Evolutionary conservation across 2,329 filamentous ascomycete genomes (phyloP).

Genomic region (Penicillium sclerotiorum): DNA sequence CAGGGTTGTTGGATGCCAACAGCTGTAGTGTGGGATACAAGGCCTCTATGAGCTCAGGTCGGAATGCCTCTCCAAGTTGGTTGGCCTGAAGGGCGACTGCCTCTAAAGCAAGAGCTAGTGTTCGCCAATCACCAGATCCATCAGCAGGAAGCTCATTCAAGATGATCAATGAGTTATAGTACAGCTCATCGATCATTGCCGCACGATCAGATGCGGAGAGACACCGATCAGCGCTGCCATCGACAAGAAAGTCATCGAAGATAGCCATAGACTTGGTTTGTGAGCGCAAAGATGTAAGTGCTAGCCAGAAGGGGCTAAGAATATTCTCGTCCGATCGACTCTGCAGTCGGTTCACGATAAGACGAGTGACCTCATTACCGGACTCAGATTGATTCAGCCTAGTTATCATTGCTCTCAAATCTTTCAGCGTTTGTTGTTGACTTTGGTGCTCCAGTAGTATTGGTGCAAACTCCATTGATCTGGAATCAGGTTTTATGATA

Average conservation of each 20-base stretch:
- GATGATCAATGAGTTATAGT: constrained; percentile 45
- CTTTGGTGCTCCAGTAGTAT: constrained; percentile 67
- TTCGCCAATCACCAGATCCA: constrained; percentile 64
- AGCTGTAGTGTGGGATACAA: constrained; percentile 91
- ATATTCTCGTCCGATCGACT: constrained; percentile 61
- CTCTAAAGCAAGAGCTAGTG: constrained; percentile 80
- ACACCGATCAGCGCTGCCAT: constrained; percentile 40
- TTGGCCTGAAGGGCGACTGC: constrained; percentile 74
- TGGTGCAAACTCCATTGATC: constrained; percentile 55
- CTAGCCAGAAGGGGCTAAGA: constrained; percentile 77
- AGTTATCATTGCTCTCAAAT: constrained; percentile 62
- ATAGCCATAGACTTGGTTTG: constrained; percentile 55
- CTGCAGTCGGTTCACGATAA: constrained; percentile 66
- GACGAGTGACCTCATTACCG: constrained; percentile 58
- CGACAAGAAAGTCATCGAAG: constrained; percentile 69
- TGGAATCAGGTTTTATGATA: constrained; percentile 24
- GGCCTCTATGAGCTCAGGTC: constrained; percentile 83
- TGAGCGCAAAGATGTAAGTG: constrained; percentile 69
- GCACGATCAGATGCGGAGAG: constrained; percentile 28
- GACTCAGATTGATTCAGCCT: constrained; percentile 54
- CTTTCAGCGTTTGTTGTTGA: constrained; percentile 65
- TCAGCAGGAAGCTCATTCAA: constrained; percentile 43
- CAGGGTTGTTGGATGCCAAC: constrained; percentile 69
- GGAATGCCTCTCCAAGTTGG: constrained; percentile 68
- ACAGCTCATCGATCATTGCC: constrained; percentile 48